Evolutionary conservation across 371 early-diverging fungal genomes (phyloP), one percentile per base, ranked within the genome.

Genomic region (Syncephalis plumigaleata): DNA sequence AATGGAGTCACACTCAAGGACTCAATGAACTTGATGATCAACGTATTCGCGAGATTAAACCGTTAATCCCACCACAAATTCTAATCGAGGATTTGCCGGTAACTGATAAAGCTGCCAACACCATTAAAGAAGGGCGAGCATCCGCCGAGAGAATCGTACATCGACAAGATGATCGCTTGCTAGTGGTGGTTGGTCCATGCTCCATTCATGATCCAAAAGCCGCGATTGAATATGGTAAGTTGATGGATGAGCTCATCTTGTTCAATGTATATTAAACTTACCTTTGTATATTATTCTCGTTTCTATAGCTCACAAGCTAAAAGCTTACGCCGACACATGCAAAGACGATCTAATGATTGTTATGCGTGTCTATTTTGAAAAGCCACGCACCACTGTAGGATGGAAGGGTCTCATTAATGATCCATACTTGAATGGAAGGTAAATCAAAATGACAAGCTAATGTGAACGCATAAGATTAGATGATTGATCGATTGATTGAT

Each of bases 351-450:
- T 91, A 44, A 52, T 73, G 18, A 81, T 92, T 37, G 75, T 92
- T 47, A 90, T 92, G 91, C 68, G 92, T 39, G 83, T 81, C 36
- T 93, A 89, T 70, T 93, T 93, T 66, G 92, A 92, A 66, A 92
- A 92, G 65, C 92, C 92, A 15, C 66, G 92, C 49, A 90, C 92
- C 3, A 91, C 90, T 15, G 88, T 90, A 21, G 91, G 92, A 13
- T 92, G 92, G 92, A 90, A 90, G 59, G 92, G 91, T 43, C 63
- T 89, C 40, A 88, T 91, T 60, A 91, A 90, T 57, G 92, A 91
- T 54, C 90, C 92, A 20, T 63, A 71, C 53, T 66, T 91, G 55
- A 75, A 88, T 65, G 77, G 77, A 54, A 74, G 77, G 66, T 74
- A 65, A 46, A 48, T 16, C 37, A 43, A 21, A 13, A 16, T 24